These are phyloP conservation scores for Botrytis fabae DNA, from an alignment of 2,329 filamentous ascomycete species.

Conservation along the genomic window DNA sequence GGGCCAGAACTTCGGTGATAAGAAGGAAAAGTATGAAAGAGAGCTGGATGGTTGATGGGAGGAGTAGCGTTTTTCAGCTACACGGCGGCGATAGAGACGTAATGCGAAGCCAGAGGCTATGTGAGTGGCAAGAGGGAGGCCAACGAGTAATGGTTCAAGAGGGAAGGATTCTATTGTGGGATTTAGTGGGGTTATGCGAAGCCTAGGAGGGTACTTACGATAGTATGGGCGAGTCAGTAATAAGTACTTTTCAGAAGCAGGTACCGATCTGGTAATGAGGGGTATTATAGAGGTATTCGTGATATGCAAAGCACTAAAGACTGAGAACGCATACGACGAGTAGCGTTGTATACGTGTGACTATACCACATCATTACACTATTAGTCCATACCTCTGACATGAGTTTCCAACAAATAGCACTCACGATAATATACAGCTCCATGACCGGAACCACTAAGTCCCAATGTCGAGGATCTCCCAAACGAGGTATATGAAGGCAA, in stretches of 20 bases:
- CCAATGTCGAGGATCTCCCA: conserved; percentile 45
- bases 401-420: conserved; percentile 37
- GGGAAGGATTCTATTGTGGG: conserved; percentile 53
- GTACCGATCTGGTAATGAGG: conserved; percentile 68
- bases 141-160: conserved; percentile 75
- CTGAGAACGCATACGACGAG: conserved; percentile 79
- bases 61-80: conserved; percentile 70
- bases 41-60: conserved; percentile 64
- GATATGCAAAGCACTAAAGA: conserved; percentile 76
- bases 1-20: conserved; percentile 71
- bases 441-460: conserved; percentile 63
- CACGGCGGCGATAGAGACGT: conserved; percentile 74
- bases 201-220: conserved; percentile 68
- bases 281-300: conserved; percentile 81
- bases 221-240: conserved; percentile 91
- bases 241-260: conserved; percentile 78
- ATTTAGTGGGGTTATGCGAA: conserved; percentile 12
- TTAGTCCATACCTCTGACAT: neutral
- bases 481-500: conserved; percentile 44
- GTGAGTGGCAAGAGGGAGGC: conserved; percentile 74
- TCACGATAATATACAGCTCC: conserved; percentile 75
- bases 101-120: conserved; percentile 74
- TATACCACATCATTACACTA: conserved; percentile 40
- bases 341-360: conserved; percentile 81
- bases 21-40: conserved; percentile 70